A percentile compares a stretch with the other conserved stretches of the same genome.
These are phyloP conservation scores for Discostella pseudostelligera DNA, from an alignment of 108 stramenopile species.

Conservation along the genomic window DNA sequence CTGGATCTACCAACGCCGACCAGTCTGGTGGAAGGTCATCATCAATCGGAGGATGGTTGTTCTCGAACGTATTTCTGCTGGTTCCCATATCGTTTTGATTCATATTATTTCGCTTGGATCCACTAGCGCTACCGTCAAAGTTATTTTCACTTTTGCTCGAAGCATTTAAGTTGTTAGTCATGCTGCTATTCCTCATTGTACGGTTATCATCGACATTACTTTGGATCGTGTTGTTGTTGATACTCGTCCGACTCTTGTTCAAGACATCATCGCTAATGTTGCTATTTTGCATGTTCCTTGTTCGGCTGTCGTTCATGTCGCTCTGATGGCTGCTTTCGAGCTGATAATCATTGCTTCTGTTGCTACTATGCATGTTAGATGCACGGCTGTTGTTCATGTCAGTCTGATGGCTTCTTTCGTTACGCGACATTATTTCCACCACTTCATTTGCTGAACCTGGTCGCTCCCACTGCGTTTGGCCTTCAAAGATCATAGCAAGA, in stretches of 20 bases:
- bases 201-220: not conserved
- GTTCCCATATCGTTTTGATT: not conserved
- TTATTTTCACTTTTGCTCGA: too few species aligned
- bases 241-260: not conserved
- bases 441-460: constrained; percentile 16
- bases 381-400: not conserved
- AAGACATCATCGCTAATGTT: not conserved
- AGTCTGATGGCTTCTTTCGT: not conserved
- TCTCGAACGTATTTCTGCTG: not conserved
- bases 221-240: not conserved
- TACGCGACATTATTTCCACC: not conserved
- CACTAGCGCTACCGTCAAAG: too few species aligned
- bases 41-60: not conserved
- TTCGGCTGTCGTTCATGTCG: not conserved
- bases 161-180: not conserved
- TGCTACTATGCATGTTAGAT: not conserved
- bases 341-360: not conserved
- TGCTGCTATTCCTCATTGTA: not conserved
- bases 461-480: constrained; percentile 22
- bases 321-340: not conserved
- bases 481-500: not conserved
- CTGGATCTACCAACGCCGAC: constrained; percentile 66
- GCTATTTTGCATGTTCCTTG: not conserved
- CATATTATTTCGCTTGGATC: not conserved
- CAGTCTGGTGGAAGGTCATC: constrained; percentile 52